Evolutionary conservation across 495 filamentous ascomycete genomes (phyloP).

Genomic region (Trypethelium eluteriae): DNA sequence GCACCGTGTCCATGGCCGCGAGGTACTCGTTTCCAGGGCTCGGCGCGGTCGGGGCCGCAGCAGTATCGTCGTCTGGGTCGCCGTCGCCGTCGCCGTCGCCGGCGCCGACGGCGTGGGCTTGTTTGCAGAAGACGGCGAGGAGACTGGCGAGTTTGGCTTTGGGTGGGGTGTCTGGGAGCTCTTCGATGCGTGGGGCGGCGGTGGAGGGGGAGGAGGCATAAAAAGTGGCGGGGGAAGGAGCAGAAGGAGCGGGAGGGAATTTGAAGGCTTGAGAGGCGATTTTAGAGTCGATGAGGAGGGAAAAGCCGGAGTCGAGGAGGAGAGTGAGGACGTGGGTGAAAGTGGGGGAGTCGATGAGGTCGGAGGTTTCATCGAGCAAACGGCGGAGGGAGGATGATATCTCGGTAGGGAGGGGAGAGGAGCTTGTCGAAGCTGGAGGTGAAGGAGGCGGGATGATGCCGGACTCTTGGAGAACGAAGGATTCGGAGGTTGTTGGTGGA

Average conservation of each 20-base stretch:
- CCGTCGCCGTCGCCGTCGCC: constrained; percentile 26
- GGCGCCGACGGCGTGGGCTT: constrained; percentile 80
- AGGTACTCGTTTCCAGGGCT: constrained; percentile 69
- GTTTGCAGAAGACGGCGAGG: constrained; percentile 73
- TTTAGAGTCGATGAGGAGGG: constrained; percentile 68
- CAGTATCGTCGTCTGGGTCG: constrained; percentile 14
- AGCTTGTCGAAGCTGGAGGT: constrained; percentile 18
- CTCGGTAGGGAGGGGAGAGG: constrained; percentile 35
- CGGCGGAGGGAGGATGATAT: constrained; percentile 60
- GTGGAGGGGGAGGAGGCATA: constrained; percentile 28
- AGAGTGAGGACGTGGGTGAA: constrained; percentile 76
- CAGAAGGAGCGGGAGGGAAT: constrained; percentile 37
- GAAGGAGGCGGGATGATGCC: constrained; percentile 56
- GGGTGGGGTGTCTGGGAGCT: constrained; percentile 34
- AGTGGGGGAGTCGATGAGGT: constrained; percentile 86
- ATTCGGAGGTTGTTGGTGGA: constrained; percentile 67
- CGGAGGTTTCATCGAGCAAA: constrained; percentile 91
- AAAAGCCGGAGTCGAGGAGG: constrained; percentile 81
- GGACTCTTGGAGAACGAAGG: constrained; percentile 72
- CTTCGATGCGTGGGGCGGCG: constrained; percentile 33
- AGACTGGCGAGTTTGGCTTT: constrained; percentile 82
- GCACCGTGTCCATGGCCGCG: constrained; percentile 61
- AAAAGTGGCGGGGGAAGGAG: constrained; percentile 38
- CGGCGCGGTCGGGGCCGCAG: constrained; percentile 43
- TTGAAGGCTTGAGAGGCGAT: constrained; percentile 72